Evolutionary conservation across 2,329 filamentous ascomycete genomes (phyloP), one percentile per base, ranked within the genome.

Genomic region (Lasiodiplodia sp.): DNA sequence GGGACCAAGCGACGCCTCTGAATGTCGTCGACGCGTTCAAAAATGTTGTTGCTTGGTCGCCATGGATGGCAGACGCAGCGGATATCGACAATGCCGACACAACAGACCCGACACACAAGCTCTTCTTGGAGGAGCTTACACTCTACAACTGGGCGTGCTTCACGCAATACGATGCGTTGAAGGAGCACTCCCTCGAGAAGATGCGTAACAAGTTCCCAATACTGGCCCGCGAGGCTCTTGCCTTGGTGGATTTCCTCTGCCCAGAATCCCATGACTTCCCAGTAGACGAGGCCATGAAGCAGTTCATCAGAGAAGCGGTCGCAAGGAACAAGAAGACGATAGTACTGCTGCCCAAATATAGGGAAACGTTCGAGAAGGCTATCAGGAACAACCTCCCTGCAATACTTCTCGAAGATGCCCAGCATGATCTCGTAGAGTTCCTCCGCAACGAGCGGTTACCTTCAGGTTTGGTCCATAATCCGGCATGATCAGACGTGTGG

Each of bases 91-190:
- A 47, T 4, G 37, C 23, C 23, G 21, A 14, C 2, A 60, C 57
- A 4, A 49, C 40, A 18, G 58, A 62, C 3, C 4, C 21, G 23
- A 62, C 58, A 2, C n/a, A 62, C 40, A 25, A n/a, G 11, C 18
- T 51, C 4, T 62, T 62, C 25, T 5, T 34, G 14, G 58, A 44
- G 8, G 58, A 62, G 28, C 58, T 62, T 3, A 21, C 11, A 25
- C 10, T 62, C 10, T 62, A 62, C 25, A 49, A 47, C 23, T 62
- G 58, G 58, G 58, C 58, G 3, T 18, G 40, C 11, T 62, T 21
- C 25, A 21, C 25, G 14, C 25, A 28, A 2, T 62, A 49, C 25
- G 18, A 37, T 25, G 38, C 34, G 12, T 18, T 62, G 18, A 49
- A 51, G 4, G 18, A 44, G 8, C 58, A 51, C 58, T 49, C 58